Evolutionary conservation across 257 asterid genomes (phyloP).

Genomic region (Gentiana macrophylla): DNA sequence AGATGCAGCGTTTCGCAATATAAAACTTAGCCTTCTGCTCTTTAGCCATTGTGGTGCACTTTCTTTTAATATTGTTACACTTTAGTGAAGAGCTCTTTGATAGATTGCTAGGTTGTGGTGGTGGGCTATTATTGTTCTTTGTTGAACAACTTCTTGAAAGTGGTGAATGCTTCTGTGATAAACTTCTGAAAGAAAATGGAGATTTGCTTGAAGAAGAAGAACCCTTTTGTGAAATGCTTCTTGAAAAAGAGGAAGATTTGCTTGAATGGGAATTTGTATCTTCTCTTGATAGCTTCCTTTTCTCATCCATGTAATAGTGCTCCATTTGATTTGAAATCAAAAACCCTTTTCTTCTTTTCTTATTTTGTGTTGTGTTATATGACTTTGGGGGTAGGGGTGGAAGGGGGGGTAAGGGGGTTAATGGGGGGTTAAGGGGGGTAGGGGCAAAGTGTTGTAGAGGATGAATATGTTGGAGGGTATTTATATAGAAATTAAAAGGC

Average conservation of each 20-base stretch:
- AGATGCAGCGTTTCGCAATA: conserved; percentile 70
- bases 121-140: conserved; percentile 26
- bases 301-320: conserved; percentile 60
- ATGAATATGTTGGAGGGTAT: conserved; percentile 24
- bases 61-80: conserved; percentile 44
- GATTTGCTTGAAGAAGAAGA: conserved; percentile 26
- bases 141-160: conserved; percentile 49
- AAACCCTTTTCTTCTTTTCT: conserved; percentile 1
- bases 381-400: background rate
- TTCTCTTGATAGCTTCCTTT: conserved; percentile 46
- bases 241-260: conserved; percentile 23
- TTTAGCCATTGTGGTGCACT: conserved; percentile 65
- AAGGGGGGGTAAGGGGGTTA: background rate
- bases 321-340: conserved; percentile 27
- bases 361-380: conserved; percentile 8
- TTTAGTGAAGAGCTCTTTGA: conserved; percentile 43
- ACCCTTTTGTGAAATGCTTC: conserved; percentile 42
- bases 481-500: conserved; percentile 29
- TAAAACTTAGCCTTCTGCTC: conserved; percentile 79
- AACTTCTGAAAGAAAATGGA: conserved; percentile 7
- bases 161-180: conserved; percentile 31
- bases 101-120: conserved; percentile 33
- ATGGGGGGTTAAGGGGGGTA: conserved; percentile 6
- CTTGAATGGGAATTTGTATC: conserved; percentile 25
- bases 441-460: conserved; percentile 8